Evolutionary conservation across 2,329 filamentous ascomycete genomes (phyloP).

Genomic region (Cryphonectria nitschkei): DNA sequence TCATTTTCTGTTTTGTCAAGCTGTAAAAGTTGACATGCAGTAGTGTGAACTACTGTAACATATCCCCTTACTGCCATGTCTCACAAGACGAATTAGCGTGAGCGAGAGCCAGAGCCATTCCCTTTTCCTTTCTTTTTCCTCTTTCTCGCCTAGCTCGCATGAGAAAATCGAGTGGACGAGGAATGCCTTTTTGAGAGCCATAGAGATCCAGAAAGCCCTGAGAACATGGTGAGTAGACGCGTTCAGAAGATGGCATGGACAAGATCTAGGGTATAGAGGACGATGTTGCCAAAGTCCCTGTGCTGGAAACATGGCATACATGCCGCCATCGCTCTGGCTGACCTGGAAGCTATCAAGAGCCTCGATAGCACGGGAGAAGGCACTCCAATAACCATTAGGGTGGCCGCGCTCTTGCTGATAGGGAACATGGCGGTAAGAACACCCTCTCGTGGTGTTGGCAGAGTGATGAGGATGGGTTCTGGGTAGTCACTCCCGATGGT

Average conservation of each 20-base stretch:
- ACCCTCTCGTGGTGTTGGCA: neutral
- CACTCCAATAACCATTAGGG: neutral
- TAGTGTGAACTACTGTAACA: neutral
- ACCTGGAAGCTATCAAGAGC: neutral
- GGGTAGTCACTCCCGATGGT: neutral
- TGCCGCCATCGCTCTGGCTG: neutral
- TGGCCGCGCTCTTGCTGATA: neutral
- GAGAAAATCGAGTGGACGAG: no score
- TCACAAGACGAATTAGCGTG: neutral
- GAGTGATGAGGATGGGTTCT: neutral
- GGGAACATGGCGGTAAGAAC: neutral
- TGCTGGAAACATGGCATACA: constrained; percentile 9
- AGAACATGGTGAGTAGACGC: no score
- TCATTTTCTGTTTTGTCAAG: neutral
- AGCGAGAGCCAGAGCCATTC: constrained; percentile 35
- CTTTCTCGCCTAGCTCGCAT: neutral
- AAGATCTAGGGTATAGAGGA: neutral
- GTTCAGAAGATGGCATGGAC: no score
- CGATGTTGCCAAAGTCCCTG: neutral
- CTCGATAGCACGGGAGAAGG: neutral
- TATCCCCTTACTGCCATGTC: neutral
- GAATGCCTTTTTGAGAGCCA: neutral
- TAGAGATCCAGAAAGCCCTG: neutral
- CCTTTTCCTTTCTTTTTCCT: neutral
- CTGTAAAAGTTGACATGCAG: neutral